Evolutionary conservation across 2,329 filamentous ascomycete genomes (phyloP), one percentile per base, ranked within the genome.

Genomic region (Trichothecium sympodiale): DNA sequence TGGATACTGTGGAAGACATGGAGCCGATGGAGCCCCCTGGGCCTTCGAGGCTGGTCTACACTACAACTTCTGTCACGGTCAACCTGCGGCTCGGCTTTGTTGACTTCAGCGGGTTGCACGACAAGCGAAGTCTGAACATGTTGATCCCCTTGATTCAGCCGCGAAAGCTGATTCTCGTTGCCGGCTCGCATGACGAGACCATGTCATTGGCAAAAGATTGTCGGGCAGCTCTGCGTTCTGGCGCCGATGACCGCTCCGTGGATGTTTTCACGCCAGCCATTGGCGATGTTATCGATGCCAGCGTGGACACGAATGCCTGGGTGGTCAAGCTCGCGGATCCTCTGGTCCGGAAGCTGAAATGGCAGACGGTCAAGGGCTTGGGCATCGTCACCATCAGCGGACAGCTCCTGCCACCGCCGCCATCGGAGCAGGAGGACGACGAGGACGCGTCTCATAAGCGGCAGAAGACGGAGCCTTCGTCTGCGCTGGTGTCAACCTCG

Each of bases 271-370:
- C 85, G 1, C 91, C 91, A 1, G 58, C 64, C 8, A 65, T 84
- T n/a, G 87, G 87, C 17, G 65, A 71, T 25, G 65, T 69, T 12
- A 71, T 98, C 29, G 80, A 98, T 56, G 91, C 89, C 10, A 95
- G 88, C 51, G 89, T 96, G 29, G 91, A 98, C 54, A 96, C 89
- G 5, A 95, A 96, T 54, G 88, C 91, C 4, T 98, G 93, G 91
- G 80, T 84, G 17, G 83, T 98, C 41, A 94, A 88, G 57, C 71
- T 98, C 14, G 87, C 85, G 33, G 84, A 89, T 46, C 66, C 74
- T 31, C 74, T 98, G 15, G 83, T 94, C 40, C 85, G 85, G 58
- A 82, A 82, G 46, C 69, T 98, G 40, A 85, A 84, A 51, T 96
- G 91, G 91, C 91, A 96, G 61, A 88, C 85, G 39, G 87, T 96